Evolutionary conservation across 192 early-diverging fungal genomes (phyloP), one percentile per base, ranked within the genome.

Genomic region (Mortierella antarctica): DNA sequence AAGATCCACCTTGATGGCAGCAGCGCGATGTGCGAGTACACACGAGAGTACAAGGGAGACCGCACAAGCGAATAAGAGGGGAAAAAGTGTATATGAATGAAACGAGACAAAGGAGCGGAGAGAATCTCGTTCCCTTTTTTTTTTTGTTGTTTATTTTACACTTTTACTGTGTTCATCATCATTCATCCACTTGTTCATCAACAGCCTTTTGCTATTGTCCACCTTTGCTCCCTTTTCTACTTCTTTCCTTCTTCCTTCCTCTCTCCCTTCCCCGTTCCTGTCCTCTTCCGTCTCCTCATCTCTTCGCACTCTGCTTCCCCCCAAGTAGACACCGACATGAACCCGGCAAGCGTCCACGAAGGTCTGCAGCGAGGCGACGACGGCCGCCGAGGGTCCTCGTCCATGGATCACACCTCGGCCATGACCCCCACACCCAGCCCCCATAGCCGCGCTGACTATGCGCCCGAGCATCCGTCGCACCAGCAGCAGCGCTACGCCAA

Each of bases 361-460:
- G 62, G 44, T 14, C 21, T 50, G 62, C 57, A 17, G 67, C 56
- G 54, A 40, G 46, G 49, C 21, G 49, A 55, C 31, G 61, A 48
- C 45, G 15, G 39, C 49, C 54, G 68, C 39, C 31, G 73, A 55
- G 75, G 57, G 41, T 78, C 75, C 11, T 49, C 65, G 57, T 64
- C 68, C 50, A 65, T 71, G 54, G 56, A 69, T 17, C 67, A 70
- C 57, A 53, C 31, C 23, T 14, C 67, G 10, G 65, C 74, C 41
- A 12, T 74, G 17, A 78, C 75, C n/a, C 75, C 75, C 17, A 65
- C 75, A 5, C 75, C 75, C 21, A 65, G 62, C 31, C 75, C 75
- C 17, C 75, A 71, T 12, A 62, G 56, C 39, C 68, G 62, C 15
- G 51, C 11, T 46, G 62, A 73, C 61, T 65, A 73, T 62, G 10